Conservation (phyloP, 495 filamentous ascomycete species). For the Penicillium desertorum region DNA sequence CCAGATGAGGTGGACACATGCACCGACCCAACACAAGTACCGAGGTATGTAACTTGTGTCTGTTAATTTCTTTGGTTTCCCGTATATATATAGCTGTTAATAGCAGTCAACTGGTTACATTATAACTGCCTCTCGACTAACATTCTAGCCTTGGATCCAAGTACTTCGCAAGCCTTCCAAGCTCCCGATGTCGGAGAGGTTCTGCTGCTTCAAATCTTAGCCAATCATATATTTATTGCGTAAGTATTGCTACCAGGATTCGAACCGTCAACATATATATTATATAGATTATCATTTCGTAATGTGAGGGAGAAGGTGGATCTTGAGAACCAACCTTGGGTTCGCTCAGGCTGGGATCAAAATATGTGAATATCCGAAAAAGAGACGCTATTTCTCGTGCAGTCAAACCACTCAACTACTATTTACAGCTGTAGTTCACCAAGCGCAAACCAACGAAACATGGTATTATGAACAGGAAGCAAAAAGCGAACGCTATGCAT, state of each 20-base stretch:
- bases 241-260: neutral
- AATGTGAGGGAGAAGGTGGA: neutral
- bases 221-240: neutral
- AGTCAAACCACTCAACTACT: neutral
- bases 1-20: neutral
- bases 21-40: neutral
- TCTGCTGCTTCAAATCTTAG: neutral
- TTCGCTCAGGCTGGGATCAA: neutral
- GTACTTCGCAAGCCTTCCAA: no score
- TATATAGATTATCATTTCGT: neutral
- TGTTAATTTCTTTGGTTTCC: no score
- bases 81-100: no score
- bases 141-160: no score
- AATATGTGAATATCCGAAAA: neutral
- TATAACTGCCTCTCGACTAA: no score
- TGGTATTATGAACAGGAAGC: conserved; percentile 1
- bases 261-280: neutral
- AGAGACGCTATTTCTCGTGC: neutral
- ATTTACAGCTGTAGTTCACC: neutral
- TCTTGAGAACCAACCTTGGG: neutral
- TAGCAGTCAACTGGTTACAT: no score
- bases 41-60: no score
- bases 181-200: neutral
- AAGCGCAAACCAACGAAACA: neutral
- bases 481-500: conserved; percentile 12